Evolutionary conservation across 805 yeast genomes (phyloP).

Genomic region (Wickerhamiella occidentalis): DNA sequence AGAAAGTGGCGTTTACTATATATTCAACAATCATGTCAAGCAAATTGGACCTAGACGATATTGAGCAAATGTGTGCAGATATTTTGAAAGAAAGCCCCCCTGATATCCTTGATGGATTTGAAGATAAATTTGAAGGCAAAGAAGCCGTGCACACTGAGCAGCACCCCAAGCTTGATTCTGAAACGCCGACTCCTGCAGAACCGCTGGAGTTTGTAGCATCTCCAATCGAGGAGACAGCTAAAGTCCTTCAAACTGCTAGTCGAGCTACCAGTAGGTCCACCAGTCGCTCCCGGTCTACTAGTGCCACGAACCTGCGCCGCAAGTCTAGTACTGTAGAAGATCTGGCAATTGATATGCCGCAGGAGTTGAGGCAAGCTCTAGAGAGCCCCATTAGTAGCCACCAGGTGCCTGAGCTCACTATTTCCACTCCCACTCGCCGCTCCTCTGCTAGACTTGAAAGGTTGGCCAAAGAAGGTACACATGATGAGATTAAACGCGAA

Average conservation of each 20-base stretch:
- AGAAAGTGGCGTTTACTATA: conserved; percentile 2
- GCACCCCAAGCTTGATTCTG: not conserved
- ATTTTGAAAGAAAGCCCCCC: not conserved
- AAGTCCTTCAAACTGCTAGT: not conserved
- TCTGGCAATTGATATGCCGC: not conserved
- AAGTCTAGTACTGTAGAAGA: not conserved
- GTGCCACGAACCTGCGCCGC: not conserved
- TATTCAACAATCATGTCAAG: not conserved
- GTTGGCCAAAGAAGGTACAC: not conserved
- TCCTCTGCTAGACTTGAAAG: not conserved
- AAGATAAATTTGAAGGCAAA: not conserved
- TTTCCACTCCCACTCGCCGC: conserved; percentile 1
- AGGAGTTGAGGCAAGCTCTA: not conserved
- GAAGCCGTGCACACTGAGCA: not conserved
- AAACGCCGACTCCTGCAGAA: conserved; percentile 8
- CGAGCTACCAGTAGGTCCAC: not conserved
- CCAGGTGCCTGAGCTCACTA: not conserved
- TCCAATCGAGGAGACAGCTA: not conserved
- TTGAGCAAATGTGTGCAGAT: conserved; percentile 12
- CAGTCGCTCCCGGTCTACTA: not conserved
- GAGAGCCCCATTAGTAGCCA: not conserved
- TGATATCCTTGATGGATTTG: not conserved
- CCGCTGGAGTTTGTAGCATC: conserved; percentile 9
- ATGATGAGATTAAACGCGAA: not conserved
- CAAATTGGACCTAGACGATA: conserved; percentile 3